phyloP scores from a whole-genome alignment of 108 stramenopile species.

The Skeletonema menzelii region DNA sequence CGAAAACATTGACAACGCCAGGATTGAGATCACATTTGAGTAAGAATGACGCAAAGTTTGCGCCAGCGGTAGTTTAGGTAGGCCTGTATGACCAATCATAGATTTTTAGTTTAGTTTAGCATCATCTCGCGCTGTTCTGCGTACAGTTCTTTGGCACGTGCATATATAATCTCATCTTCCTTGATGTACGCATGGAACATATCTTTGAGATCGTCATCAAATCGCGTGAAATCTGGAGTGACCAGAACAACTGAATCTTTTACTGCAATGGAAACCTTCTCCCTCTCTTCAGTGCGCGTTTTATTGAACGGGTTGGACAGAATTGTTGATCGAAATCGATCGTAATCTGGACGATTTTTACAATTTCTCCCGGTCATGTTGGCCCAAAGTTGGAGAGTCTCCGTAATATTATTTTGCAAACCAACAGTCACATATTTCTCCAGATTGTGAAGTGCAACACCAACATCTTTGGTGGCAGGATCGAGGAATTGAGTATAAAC shows the following conservation, averaged over 20 bases:
- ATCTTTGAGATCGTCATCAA: neutral
- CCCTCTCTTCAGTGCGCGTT: neutral
- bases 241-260: neutral
- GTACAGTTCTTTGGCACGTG: neutral
- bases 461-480: constrained; percentile 14
- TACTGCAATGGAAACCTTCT: neutral
- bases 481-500: constrained; percentile 19
- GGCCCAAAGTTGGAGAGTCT: constrained; percentile 13
- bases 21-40: neutral
- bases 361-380: constrained; percentile 13
- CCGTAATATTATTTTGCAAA: constrained; percentile 10
- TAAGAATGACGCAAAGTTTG: neutral
- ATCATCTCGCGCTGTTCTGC: neutral
- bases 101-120: neutral
- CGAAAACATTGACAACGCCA: neutral
- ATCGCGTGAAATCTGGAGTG: neutral
- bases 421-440: constrained; percentile 33
- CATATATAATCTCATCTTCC: neutral
- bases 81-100: neutral
- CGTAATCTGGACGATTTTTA: neutral
- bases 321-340: neutral
- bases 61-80: neutral
- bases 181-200: neutral
- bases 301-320: neutral
- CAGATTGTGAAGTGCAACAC: constrained; percentile 10